Conservation (phyloP, 2,329 filamentous ascomycete species). For the Aureobasidium sp. region DNA sequence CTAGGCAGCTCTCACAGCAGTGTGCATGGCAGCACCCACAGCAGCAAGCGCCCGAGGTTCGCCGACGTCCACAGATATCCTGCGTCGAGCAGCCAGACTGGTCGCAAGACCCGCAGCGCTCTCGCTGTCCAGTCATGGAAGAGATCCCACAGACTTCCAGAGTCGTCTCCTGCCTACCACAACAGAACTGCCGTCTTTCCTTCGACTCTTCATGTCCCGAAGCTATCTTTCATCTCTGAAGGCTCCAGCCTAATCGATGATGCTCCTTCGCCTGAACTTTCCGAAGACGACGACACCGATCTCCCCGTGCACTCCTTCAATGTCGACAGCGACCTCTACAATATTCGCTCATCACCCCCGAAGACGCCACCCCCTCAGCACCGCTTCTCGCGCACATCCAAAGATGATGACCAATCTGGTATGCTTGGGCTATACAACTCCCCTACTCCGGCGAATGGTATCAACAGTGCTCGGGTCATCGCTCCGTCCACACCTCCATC, state of each 20-base stretch:
- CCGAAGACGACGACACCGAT: slow-evolving; percentile 76
- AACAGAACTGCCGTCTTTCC: slow-evolving; percentile 69
- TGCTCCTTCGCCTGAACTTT: slow-evolving; percentile 51
- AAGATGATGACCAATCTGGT: slow-evolving; percentile 62
- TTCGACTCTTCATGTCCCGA: slow-evolving; percentile 54
- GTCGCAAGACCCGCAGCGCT: slow-evolving; percentile 26
- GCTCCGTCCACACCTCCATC: slow-evolving; percentile 50
- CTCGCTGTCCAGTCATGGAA: slow-evolving; percentile 60
- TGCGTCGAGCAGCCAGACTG: slow-evolving; percentile 26
- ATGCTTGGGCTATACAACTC: slow-evolving; percentile 84
- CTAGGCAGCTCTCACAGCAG: slow-evolving; percentile 40
- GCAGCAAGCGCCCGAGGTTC: slow-evolving; percentile 25
- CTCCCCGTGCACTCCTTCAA: slow-evolving; percentile 71
- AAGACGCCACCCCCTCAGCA: slow-evolving; percentile 61
- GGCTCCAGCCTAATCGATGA: slow-evolving; percentile 61
- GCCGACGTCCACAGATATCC: slow-evolving; percentile 18
- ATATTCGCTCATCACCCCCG: slow-evolving; percentile 71
- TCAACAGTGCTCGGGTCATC: slow-evolving; percentile 40
- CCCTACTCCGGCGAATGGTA: slow-evolving; percentile 67
- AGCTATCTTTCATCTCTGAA: slow-evolving; percentile 72
- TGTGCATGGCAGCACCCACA: slow-evolving; percentile 41
- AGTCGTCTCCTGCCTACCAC: slow-evolving; percentile 80
- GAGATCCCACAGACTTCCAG: slow-evolving; percentile 64
- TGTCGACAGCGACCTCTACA: slow-evolving; percentile 40
- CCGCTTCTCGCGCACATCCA: slow-evolving; percentile 44